These are phyloP conservation scores for Singerocomus inundabilis DNA, from an alignment of 1,284 basidiomycete genomes.

Conservation along the genomic window DNA sequence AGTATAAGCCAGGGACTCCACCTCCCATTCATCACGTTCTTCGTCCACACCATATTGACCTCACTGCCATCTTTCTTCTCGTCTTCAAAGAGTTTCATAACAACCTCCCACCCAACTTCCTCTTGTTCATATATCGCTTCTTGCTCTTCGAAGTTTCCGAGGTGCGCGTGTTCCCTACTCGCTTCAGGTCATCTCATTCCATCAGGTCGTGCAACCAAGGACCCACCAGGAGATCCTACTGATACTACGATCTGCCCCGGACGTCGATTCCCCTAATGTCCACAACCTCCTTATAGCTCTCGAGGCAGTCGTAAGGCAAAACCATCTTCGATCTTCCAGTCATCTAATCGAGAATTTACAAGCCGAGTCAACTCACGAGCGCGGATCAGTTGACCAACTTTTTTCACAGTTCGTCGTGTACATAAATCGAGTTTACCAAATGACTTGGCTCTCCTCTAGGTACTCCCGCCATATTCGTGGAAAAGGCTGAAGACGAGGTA, in stretches of 20 bases:
- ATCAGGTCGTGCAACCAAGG: conserved; percentile 41
- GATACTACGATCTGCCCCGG: conserved; percentile 31
- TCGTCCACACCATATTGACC: conserved; percentile 69
- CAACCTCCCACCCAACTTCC: conserved; percentile 53
- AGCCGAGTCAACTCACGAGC: conserved; percentile 50
- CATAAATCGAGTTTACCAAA: neutral
- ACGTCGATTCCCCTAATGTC: conserved; percentile 26
- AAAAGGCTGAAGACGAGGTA: conserved; percentile 51
- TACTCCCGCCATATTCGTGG: conserved; percentile 52
- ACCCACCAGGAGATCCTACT: conserved; percentile 39
- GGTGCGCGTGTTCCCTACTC: conserved; percentile 24
- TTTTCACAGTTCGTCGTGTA: conserved; percentile 50
- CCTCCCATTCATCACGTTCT: conserved; percentile 62
- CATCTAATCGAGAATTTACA: conserved; percentile 16
- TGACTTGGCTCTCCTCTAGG: conserved; percentile 33
- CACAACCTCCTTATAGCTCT: conserved; percentile 38
- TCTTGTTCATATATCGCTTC: conserved; percentile 61
- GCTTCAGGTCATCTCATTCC: conserved; percentile 1
- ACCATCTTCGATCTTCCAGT: neutral
- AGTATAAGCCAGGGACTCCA: conserved; percentile 36
- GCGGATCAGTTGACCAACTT: conserved; percentile 62
- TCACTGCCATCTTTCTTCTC: conserved; percentile 60
- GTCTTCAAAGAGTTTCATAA: conserved; percentile 55
- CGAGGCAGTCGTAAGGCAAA: conserved; percentile 42
- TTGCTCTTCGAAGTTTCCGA: conserved; percentile 61